Evolutionary conservation across 495 filamentous ascomycete species (phyloP).

Genomic region (Lichenothelia convexa): DNA sequence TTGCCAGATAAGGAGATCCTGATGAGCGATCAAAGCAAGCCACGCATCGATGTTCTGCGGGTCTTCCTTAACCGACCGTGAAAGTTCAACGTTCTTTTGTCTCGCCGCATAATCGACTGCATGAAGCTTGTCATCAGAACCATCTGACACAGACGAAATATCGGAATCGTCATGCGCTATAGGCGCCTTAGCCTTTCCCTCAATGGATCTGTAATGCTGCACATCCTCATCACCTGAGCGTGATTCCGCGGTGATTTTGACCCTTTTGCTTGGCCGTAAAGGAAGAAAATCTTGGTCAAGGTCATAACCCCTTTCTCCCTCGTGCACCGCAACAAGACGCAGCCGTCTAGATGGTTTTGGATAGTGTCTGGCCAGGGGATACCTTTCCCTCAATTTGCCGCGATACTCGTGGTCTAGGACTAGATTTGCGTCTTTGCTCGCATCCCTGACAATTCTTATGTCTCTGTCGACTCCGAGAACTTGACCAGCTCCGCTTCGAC

Average conservation of each 20-base stretch:
- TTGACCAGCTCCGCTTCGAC: slow-evolving; percentile 36
- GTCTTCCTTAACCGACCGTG: slow-evolving; percentile 35
- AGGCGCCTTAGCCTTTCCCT: slow-evolving; percentile 36
- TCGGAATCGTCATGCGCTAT: slow-evolving; percentile 21
- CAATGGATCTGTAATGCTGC: slow-evolving; percentile 52
- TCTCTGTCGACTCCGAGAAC: slow-evolving; percentile 34
- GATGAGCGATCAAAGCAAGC: slow-evolving; percentile 58
- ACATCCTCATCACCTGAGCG: slow-evolving; percentile 20
- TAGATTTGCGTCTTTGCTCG: slow-evolving; percentile 27
- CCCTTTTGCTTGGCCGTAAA: slow-evolving; percentile 3
- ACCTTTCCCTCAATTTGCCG: slow-evolving; percentile 15
- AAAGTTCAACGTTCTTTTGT: slow-evolving; percentile 37
- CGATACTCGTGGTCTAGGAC: slow-evolving; percentile 21
- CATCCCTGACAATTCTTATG: slow-evolving; percentile 35
- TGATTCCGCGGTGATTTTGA: slow-evolving; percentile 14
- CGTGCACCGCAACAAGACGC: not conserved
- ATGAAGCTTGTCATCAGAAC: slow-evolving; percentile 22
- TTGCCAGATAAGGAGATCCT: slow-evolving; percentile 41
- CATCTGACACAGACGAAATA: slow-evolving; percentile 34
- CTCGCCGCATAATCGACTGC: slow-evolving; percentile 24
- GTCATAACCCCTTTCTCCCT: not conserved
- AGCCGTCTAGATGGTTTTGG: not conserved
- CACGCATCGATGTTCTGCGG: slow-evolving; percentile 54
- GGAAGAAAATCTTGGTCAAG: slow-evolving; percentile 11
- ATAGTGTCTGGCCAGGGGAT: slow-evolving; percentile 17